Base-by-base conservation (phyloP, 1,139 yeast species). In the Saccharomyces pastorianus region DNA sequence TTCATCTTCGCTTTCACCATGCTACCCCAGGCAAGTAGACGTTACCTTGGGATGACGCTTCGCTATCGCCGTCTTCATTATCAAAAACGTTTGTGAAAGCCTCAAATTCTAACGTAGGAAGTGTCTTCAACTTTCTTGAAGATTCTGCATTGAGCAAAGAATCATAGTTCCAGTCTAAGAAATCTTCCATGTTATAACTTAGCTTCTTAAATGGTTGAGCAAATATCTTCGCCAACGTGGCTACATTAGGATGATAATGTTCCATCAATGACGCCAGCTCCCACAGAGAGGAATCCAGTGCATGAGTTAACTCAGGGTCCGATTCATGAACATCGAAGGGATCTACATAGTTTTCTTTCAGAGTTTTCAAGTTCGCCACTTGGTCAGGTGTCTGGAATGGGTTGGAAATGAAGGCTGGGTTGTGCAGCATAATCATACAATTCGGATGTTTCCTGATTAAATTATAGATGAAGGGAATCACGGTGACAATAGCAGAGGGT, bases 221-320 rank as follows among this genome's bases (percentile, higher is more conserved):
- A 67, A 88, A 86, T 46, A 93, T 88, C 67, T 83, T 85, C 11
- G 97, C 97, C 63, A 93, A 75, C 0, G 97, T 87, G 1, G 97
- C 93, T 23, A 95, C 88, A 64, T 93, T 93, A 9, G 99, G 98
- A 71, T 93, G 98, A 66, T 89, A 93, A 69, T 93, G 99, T n/a
- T 80, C 72, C 77, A 85, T 83, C 56, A 88, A 73, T 0, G 95
- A 78, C 58, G 87, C 89, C 56, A 93, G 68, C 69, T 93, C 99
- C 99, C 99, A 93, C 49, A 91, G 71, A 0, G 98, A 90, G 1
- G 96, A 87, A 6, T 80, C 84, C 47, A 91, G 75, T 2, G 99
- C 98, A 31, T 81, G 75, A 0, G 97, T 86, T 56, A 79, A 74
- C 56, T 86, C 76, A 1, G 99, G 99, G 66, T 93, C 89, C 1